Evolutionary conservation across 1,284 basidiomycete genomes (phyloP).

Genomic region (Heterobasidion parviporum): DNA sequence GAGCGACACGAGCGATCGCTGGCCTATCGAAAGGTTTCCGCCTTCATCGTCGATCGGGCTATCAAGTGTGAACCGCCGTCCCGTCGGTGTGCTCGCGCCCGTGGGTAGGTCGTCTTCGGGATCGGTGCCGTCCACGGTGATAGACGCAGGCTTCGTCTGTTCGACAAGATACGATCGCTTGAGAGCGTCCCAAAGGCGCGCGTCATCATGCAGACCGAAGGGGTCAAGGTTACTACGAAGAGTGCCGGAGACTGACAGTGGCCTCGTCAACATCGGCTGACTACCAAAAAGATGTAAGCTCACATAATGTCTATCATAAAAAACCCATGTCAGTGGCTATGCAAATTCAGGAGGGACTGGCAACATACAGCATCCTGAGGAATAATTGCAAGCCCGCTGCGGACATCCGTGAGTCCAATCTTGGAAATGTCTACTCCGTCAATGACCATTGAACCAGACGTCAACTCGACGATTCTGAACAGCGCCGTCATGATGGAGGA

Average conservation of each 20-base stretch:
- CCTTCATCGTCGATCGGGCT: constrained; percentile 82
- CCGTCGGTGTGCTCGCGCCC: constrained; percentile 18
- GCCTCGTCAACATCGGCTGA: background rate
- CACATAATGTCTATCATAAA: background rate
- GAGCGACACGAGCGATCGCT: constrained; percentile 75
- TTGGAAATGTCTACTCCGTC: constrained; percentile 64
- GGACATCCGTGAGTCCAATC: constrained; percentile 58
- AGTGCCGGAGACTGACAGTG: constrained; percentile 59
- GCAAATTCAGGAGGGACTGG: background rate
- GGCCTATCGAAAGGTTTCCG: constrained; percentile 44
- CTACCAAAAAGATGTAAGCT: background rate
- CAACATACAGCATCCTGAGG: constrained; percentile 75
- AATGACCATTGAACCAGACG: constrained; percentile 55
- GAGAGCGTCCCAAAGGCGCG: constrained; percentile 75
- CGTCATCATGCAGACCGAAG: constrained; percentile 69
- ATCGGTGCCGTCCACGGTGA: constrained; percentile 10
- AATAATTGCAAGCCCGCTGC: constrained; percentile 73
- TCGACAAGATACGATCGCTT: constrained; percentile 73
- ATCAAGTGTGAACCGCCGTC: constrained; percentile 65
- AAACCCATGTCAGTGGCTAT: background rate
- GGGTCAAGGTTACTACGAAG: constrained; percentile 79
- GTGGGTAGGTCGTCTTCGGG: constrained; percentile 12
- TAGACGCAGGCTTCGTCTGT: constrained; percentile 19
- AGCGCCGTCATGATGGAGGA: constrained; percentile 51
- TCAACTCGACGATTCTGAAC: constrained; percentile 45